These are phyloP conservation scores for Diversispora epigaea DNA, from an alignment of 192 early-diverging fungal genomes.

Conservation along the genomic window DNA sequence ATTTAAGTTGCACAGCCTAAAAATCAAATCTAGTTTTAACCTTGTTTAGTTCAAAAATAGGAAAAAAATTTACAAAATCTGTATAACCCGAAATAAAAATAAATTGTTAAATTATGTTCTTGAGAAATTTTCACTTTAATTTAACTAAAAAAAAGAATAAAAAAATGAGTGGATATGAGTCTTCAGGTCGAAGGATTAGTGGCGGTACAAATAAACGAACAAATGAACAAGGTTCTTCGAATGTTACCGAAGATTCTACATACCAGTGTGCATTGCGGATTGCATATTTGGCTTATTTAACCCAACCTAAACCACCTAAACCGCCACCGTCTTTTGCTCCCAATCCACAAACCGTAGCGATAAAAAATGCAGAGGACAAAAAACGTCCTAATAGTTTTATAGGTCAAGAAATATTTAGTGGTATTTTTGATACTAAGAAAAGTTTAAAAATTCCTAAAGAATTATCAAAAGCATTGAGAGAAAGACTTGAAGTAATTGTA, in stretches of 20 bases:
- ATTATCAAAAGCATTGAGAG: slow-evolving; percentile 42
- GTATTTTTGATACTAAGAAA: slow-evolving; percentile 1
- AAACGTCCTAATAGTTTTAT: not conserved
- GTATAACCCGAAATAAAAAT: too few species aligned
- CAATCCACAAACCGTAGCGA: not conserved
- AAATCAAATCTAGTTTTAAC: too few species aligned
- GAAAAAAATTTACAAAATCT: too few species aligned
- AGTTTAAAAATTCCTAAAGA: slow-evolving; percentile 49
- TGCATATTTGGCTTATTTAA: slow-evolving; percentile 24
- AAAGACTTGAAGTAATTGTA: slow-evolving; percentile 49
- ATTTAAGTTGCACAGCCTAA: too few species aligned
- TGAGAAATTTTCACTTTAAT: too few species aligned
- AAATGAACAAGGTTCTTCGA: too few species aligned
- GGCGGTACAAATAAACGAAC: too few species aligned
- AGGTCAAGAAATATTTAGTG: not conserved
- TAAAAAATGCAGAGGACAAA: not conserved
- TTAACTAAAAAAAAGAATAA: too few species aligned
- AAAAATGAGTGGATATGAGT: too few species aligned
- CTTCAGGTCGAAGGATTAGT: too few species aligned
- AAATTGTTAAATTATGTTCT: too few species aligned
- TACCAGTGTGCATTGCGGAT: slow-evolving; percentile 25
- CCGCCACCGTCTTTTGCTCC: not conserved
- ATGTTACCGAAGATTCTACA: slow-evolving; percentile 13
- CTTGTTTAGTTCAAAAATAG: too few species aligned
- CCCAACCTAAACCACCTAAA: not conserved